These are phyloP conservation scores for Anthoceros angustus DNA, from an alignment of 225 moss, liverwort and hornwort species.

Conservation along the genomic window DNA sequence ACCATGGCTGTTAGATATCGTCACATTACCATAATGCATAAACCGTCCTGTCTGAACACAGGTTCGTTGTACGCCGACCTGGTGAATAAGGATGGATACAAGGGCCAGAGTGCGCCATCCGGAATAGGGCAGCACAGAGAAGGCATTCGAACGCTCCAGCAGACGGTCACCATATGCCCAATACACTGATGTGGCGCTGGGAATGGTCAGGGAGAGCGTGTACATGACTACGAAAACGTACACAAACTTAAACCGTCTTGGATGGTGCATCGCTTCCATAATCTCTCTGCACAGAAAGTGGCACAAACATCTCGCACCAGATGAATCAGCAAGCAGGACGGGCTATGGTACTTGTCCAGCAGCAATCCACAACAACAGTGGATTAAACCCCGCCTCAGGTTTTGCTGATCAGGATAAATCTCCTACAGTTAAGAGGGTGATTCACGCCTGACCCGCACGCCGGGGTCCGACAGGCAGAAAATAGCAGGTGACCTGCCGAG, in stretches of 20 bases:
- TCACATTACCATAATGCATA: background rate
- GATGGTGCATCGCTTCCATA: constrained; percentile 33
- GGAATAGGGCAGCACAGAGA: constrained; percentile 26
- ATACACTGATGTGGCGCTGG: constrained; percentile 27
- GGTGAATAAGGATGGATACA: constrained; percentile 34
- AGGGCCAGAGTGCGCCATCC: constrained; percentile 33
- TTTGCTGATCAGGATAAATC: no score
- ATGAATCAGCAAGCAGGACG: no score
- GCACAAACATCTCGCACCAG: background rate
- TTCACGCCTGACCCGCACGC: no score
- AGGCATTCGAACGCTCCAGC: constrained; percentile 33
- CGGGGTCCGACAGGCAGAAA: no score
- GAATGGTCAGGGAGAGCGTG: constrained; percentile 27
- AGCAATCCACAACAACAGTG: no score
- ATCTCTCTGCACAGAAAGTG: constrained; percentile 29
- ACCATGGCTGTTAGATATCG: background rate
- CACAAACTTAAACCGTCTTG: constrained; percentile 29
- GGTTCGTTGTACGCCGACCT: constrained; percentile 14
- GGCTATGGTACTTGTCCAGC: no score
- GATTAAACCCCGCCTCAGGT: no score
- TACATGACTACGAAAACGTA: constrained; percentile 27
- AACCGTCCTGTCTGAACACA: background rate
- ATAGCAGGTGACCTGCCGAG: no score
- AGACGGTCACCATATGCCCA: constrained; percentile 46
- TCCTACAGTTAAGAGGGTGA: no score